A percentile compares a stretch with the other conserved stretches of the same genome.
Evolutionary conservation across 352 stramenopile genomes (phyloP).

Genomic region (Phytophthora sojae): DNA sequence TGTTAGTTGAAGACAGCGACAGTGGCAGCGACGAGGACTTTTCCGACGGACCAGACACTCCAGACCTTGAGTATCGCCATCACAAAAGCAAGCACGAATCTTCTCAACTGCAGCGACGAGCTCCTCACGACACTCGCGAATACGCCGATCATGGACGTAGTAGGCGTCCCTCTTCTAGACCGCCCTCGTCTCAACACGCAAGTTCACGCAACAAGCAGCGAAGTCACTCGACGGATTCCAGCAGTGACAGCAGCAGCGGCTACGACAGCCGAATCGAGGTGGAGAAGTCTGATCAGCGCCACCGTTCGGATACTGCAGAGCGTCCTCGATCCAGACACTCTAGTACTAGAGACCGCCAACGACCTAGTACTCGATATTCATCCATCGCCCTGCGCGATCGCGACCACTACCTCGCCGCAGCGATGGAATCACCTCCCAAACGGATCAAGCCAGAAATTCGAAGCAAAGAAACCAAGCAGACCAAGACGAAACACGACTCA

Average conservation of each 20-base stretch:
- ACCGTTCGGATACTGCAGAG: neutral
- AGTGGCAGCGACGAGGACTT: conserved; percentile 9
- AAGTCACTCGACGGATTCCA: conserved; percentile 3
- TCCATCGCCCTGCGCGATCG: neutral
- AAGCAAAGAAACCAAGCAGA: neutral
- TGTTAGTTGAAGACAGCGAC: neutral
- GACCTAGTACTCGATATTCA: conserved; percentile 2
- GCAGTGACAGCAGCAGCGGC: conserved; percentile 3
- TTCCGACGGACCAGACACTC: conserved; percentile 22
- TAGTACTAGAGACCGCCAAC: neutral
- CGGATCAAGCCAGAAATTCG: conserved; percentile 1
- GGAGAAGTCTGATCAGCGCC: neutral
- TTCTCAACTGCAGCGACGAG: neutral
- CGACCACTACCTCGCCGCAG: neutral
- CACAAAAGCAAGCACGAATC: neutral
- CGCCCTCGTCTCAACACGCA: neutral
- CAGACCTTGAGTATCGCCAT: conserved; percentile 1
- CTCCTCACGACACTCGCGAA: neutral
- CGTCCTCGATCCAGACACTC: neutral
- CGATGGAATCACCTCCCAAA: conserved; percentile 13
- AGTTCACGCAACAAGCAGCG: conserved; percentile 4
- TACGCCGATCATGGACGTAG: neutral
- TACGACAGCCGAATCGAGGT: conserved; percentile 7
- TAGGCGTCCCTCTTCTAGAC: conserved; percentile 5
- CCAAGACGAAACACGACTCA: conserved; percentile 3